These are phyloP conservation scores for Camelina sativa DNA, from an alignment of 345 rosid genomes.

Conservation along the genomic window DNA sequence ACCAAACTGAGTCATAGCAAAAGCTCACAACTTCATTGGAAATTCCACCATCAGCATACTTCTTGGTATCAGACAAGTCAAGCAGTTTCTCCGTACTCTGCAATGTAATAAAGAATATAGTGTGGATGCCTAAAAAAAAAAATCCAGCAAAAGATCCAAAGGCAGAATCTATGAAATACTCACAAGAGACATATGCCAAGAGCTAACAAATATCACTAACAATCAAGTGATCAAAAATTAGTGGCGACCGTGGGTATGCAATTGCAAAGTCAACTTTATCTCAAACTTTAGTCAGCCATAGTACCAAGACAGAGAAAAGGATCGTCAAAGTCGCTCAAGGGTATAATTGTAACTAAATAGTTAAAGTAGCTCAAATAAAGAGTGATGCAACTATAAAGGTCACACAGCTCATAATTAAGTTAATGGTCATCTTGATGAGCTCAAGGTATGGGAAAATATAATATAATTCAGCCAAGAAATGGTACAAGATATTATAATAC, in stretches of 20 bases:
- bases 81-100: constrained; percentile 60
- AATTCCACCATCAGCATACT: constrained; percentile 48
- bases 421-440: constrained; percentile 30
- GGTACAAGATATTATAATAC: not conserved
- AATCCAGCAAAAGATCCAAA: constrained; percentile 23
- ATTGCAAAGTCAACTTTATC: constrained; percentile 34
- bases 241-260: constrained; percentile 25
- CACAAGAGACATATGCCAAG: constrained; percentile 32
- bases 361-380: constrained; percentile 29
- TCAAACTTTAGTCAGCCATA: constrained; percentile 27
- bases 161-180: constrained; percentile 25
- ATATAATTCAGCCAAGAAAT: constrained; percentile 17
- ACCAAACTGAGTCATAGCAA: constrained; percentile 32
- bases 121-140: constrained; percentile 23
- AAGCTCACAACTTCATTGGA: constrained; percentile 45
- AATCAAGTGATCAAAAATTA: constrained; percentile 31
- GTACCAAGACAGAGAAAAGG: constrained; percentile 18
- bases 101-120: constrained; percentile 35
- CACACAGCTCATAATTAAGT: constrained; percentile 26
- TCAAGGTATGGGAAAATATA: not conserved
- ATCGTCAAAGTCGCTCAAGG: constrained; percentile 29
- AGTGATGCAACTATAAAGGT: constrained; percentile 34
- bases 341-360: constrained; percentile 4
- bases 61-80: constrained; percentile 51
- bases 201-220: constrained; percentile 35